These are phyloP conservation scores for Zychaea mexicana DNA, from an alignment of 371 early-diverging fungal species.

Conservation along the genomic window DNA sequence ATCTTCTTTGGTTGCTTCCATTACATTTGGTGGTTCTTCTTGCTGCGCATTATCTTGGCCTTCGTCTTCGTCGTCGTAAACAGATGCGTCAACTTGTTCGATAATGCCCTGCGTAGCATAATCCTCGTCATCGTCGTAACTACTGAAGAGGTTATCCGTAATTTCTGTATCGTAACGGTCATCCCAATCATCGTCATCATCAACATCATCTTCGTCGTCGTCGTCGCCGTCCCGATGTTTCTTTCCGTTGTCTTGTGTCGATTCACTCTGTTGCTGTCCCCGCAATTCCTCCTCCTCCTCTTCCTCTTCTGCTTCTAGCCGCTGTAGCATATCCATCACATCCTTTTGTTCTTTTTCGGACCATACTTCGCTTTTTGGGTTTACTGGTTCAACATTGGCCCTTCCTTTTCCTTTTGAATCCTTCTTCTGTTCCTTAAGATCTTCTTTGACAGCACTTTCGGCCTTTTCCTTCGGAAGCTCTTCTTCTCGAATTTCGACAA, in stretches of 20 bases:
- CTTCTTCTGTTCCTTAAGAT: no score
- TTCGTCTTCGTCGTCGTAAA: constrained; percentile 49
- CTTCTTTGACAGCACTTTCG: not conserved
- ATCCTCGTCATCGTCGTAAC: constrained; percentile 60
- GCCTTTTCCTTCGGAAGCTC: constrained; percentile 47
- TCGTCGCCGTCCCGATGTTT: constrained; percentile 48
- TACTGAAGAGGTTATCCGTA: constrained; percentile 45
- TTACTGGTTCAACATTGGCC: not conserved
- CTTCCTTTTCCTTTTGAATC: not conserved
- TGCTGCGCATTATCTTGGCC: constrained; percentile 3
- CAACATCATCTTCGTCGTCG: constrained; percentile 52
- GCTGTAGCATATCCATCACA: constrained; percentile 52
- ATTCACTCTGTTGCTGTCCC: constrained; percentile 27
- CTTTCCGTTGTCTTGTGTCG: constrained; percentile 49
- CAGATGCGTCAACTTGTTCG: constrained; percentile 58
- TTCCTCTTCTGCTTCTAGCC: constrained; percentile 63
- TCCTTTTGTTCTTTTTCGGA: constrained; percentile 35
- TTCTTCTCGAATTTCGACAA: constrained; percentile 83
- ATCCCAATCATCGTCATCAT: constrained; percentile 47
- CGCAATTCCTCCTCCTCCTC: constrained; percentile 38
- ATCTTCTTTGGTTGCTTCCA: constrained; percentile 17
- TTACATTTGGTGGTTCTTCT: not conserved
- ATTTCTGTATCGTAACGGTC: constrained; percentile 56
- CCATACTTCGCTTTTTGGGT: not conserved
- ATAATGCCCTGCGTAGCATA: constrained; percentile 53